Base-by-base conservation (phyloP, 805 yeast genomes). In the Alloascoidea hylecoeti region DNA sequence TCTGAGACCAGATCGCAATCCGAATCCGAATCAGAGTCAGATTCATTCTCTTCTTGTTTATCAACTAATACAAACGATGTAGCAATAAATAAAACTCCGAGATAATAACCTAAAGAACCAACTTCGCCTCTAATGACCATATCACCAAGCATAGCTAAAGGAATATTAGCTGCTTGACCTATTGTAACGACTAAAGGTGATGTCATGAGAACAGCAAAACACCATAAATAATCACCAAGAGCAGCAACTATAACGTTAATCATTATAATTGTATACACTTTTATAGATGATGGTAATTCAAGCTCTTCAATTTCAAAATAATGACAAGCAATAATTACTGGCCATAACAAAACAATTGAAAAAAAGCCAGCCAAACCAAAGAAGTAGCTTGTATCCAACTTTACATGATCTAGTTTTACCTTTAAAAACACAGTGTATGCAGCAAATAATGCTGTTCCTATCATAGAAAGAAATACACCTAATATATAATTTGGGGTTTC, bases 121-220 rank as follows among this genome's bases (percentile, higher is more conserved):
- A 61, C 54, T 45, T 79, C 75, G 19, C 71, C 72, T 51, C 82
- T 79, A 45, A 86, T 61, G 4, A 85, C 39, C 55, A 85, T 66
- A 53, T 92, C 98, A 19, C 96, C 95, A 19, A 85, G 55, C 83
- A 92, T 82, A 0, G 96, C 95, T 38, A 92, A 68, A 2, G 98
- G 98, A 15, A 92, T 92, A 0, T 97, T 89, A 42, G 88, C 72
- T 15, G 95, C 79, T 18, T 92, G 64, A 0, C 98, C 98, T 6
- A 92, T 94, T 0, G 97, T 92, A 2, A 89, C 97, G 0, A 95
- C 86, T 46, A 92, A 64, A 2, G 98, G 98, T 34, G 92, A 78
- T 1, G 98, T 92, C 50, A 92, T 61, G 18, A 92, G 66, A 73
- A 88, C 92, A 0, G 97, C 94, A 44, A 84, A 75, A 23, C 95